Conservation (phyloP, 1,284 basidiomycete species). For the Apiotrichum veenhuisii region DNA sequence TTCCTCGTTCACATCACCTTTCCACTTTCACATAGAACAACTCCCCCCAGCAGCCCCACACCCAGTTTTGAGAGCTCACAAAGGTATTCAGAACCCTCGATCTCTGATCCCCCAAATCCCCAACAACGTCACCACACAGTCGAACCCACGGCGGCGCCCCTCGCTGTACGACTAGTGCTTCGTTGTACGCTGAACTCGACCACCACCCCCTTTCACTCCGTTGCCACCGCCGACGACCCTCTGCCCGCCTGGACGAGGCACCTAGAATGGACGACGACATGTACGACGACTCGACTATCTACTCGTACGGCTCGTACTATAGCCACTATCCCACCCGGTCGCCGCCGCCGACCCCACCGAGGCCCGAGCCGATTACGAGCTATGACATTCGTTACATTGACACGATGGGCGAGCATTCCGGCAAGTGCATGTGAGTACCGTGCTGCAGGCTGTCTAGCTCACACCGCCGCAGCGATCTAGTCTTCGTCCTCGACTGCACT, state of each 20-base stretch:
- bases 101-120: background rate
- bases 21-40: background rate
- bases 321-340: slow-evolving; percentile 23
- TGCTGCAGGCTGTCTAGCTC: background rate
- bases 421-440: slow-evolving; percentile 44
- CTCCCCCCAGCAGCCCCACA: too few relatives aligned
- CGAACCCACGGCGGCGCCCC: background rate
- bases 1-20: background rate
- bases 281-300: slow-evolving; percentile 31
- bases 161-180: background rate
- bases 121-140: background rate
- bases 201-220: background rate
- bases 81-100: background rate
- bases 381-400: slow-evolving; percentile 40
- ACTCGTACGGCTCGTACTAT: slow-evolving; percentile 28
- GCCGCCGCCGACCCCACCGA: slow-evolving; percentile 26
- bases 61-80: too few relatives aligned
- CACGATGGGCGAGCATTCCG: slow-evolving; percentile 22
- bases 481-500: slow-evolving; percentile 86
- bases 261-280: slow-evolving; percentile 40
- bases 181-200: background rate
- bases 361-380: slow-evolving; percentile 28
- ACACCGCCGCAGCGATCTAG: slow-evolving; percentile 63
- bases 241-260: background rate
- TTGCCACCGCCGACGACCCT: background rate